phyloP scores from a whole-genome alignment of 805 yeast species.

The Saccharomycopsis fodiens region DNA sequence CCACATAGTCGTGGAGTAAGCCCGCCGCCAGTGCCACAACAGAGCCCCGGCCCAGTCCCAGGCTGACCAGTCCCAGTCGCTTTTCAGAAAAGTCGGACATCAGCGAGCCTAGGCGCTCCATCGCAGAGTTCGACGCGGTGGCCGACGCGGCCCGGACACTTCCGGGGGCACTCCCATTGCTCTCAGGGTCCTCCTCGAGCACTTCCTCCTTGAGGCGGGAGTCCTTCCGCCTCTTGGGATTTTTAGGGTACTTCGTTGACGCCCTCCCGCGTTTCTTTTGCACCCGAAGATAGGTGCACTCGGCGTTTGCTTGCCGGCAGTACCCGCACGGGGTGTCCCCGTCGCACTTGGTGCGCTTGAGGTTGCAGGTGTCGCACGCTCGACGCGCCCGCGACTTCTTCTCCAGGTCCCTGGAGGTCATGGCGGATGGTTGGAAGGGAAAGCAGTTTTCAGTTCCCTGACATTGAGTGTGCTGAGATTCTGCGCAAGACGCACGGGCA shows the following conservation, averaged over 20 bases:
- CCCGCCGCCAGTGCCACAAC: too few species aligned
- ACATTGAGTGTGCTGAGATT: too few species aligned
- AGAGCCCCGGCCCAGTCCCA: neutral
- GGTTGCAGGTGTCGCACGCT: slow-evolving; percentile 43
- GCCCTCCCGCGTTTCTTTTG: slow-evolving; percentile 43
- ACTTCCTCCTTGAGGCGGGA: neutral
- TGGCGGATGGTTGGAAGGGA: too few species aligned
- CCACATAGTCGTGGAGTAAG: slow-evolving; percentile 1
- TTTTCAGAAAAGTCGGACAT: neutral
- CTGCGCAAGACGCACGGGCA: too few species aligned
- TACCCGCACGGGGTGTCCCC: slow-evolving; percentile 39
- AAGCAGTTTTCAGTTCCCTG: too few species aligned
- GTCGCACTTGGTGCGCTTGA: slow-evolving; percentile 40
- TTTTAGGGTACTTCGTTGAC: slow-evolving; percentile 34
- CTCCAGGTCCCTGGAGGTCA: too few species aligned
- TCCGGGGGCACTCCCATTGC: neutral
- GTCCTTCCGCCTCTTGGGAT: slow-evolving; percentile 23
- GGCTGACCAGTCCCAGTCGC: neutral
- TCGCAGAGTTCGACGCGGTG: neutral
- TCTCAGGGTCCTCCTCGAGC: neutral
- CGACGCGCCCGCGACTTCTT: slow-evolving; percentile 26
- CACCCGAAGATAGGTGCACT: slow-evolving; percentile 35
- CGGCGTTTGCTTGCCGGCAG: slow-evolving; percentile 28
- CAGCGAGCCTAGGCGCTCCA: neutral
- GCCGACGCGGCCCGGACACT: neutral